These are phyloP conservation scores for Hibiscus trionum DNA, from an alignment of 345 rosid species.

Conservation along the genomic window DNA sequence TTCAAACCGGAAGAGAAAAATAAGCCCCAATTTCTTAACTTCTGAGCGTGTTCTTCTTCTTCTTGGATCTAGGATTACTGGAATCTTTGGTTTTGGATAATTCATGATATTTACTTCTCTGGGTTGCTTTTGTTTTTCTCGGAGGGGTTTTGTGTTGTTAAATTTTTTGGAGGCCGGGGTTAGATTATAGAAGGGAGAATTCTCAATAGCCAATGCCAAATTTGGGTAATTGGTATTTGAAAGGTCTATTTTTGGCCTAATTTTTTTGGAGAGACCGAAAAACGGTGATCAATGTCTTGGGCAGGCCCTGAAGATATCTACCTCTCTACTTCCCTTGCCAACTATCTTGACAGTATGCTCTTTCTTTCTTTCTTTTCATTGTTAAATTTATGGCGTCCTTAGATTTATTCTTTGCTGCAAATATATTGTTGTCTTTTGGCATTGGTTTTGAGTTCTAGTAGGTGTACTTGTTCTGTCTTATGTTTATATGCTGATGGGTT, in stretches of 20 bases:
- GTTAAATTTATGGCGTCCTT: background rate
- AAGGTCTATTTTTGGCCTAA: conserved; percentile 21
- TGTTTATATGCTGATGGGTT: background rate
- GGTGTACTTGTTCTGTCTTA: too few species aligned
- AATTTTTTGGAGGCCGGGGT: background rate
- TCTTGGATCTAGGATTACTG: background rate
- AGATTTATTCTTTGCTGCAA: background rate
- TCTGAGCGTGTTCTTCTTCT: background rate
- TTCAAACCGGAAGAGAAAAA: conserved; percentile 5
- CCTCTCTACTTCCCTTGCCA: conserved; percentile 82
- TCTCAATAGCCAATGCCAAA: conserved; percentile 34
- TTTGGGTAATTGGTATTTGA: conserved; percentile 24
- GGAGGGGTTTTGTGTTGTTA: background rate
- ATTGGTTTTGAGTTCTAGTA: too few species aligned
- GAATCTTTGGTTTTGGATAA: conserved; percentile 7
- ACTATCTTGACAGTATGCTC: conserved; percentile 67
- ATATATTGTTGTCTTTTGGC: too few species aligned
- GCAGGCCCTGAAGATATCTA: conserved; percentile 74
- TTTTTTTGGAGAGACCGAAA: conserved; percentile 35
- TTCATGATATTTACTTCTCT: conserved; percentile 1
- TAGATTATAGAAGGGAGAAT: background rate
- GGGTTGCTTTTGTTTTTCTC: background rate
- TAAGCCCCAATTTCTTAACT: background rate
- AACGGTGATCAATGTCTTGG: conserved; percentile 62
- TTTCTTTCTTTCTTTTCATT: background rate